These are phyloP conservation scores for Lagenidium sp. DNA, from an alignment of 352 stramenopile genomes.

Conservation along the genomic window DNA sequence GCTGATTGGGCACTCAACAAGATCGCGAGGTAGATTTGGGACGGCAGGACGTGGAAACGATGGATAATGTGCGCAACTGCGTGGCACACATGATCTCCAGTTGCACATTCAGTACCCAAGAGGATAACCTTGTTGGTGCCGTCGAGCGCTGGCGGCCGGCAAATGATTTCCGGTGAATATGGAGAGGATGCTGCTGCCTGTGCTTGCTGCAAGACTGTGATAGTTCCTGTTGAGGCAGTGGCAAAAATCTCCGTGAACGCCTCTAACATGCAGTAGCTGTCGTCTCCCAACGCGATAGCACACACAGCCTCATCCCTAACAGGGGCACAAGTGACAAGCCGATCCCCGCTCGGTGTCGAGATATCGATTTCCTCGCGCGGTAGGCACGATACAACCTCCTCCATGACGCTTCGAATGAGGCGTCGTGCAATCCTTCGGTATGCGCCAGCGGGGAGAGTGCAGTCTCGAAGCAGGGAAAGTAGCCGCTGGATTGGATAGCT, in stretches of 20 bases:
- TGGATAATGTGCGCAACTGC: too few relatives aligned
- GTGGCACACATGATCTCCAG: too few relatives aligned
- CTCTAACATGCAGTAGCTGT: constrained; percentile 10
- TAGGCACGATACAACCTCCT: constrained; percentile 10
- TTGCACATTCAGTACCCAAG: too few relatives aligned
- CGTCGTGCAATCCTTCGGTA: constrained; percentile 5
- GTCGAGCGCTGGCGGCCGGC: constrained; percentile 17
- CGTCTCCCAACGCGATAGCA: too few relatives aligned
- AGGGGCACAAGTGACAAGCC: constrained; percentile 1
- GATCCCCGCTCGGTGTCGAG: constrained; percentile 9
- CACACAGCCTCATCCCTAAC: constrained; percentile 13
- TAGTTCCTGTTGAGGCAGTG: constrained; percentile 5
- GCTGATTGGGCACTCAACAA: too few relatives aligned
- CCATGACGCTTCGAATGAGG: constrained; percentile 6
- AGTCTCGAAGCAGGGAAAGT: constrained; percentile 9
- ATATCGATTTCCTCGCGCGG: constrained; percentile 7
- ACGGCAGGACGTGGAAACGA: too few relatives aligned
- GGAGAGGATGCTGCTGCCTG: constrained; percentile 3
- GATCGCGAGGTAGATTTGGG: too few relatives aligned
- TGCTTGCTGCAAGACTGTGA: constrained; percentile 5
- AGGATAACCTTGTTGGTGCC: too few relatives aligned
- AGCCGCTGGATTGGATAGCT: constrained; percentile 8
- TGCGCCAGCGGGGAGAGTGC: constrained; percentile 3
- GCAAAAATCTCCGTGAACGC: constrained; percentile 19
- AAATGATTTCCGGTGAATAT: constrained; percentile 15